phyloP scores from a whole-genome alignment of 2,329 filamentous ascomycete genomes.

The Fusarium albidum region DNA sequence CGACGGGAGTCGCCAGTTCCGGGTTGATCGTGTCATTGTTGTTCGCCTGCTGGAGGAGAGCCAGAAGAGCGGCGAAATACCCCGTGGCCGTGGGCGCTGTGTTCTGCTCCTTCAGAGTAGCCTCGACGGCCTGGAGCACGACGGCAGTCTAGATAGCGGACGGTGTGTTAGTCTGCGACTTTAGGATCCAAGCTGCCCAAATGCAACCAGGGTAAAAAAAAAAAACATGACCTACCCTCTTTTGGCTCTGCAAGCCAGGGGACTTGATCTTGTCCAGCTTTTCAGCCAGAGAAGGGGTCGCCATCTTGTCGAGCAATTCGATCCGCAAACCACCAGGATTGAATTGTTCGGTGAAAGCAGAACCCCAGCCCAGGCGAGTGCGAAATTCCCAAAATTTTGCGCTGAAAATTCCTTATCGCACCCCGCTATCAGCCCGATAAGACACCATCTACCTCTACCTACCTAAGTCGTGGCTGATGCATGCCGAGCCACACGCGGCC shows the following conservation, averaged over 20 bases:
- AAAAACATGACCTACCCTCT: constrained; percentile 70
- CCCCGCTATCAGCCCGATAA: constrained; percentile 41
- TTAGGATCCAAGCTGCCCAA: background rate
- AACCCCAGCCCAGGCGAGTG: constrained; percentile 30
- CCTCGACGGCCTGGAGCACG: constrained; percentile 89
- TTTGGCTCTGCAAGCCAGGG: constrained; percentile 93
- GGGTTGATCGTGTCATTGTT: constrained; percentile 76
- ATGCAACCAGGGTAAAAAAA: background rate
- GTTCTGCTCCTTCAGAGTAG: constrained; percentile 89
- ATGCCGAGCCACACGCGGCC: constrained; percentile 23
- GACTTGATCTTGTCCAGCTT: constrained; percentile 97
- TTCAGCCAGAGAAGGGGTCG: constrained; percentile 71
- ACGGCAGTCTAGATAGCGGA: constrained; percentile 73
- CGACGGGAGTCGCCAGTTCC: constrained; percentile 83
- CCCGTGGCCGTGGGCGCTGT: constrained; percentile 84
- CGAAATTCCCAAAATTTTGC: constrained; percentile 42
- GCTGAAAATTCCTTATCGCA: constrained; percentile 42
- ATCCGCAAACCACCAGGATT: constrained; percentile 38
- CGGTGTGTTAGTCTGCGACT: constrained; percentile 22
- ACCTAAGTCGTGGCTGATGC: constrained; percentile 19
- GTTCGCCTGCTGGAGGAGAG: constrained; percentile 82
- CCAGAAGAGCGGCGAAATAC: constrained; percentile 95
- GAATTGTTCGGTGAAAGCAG: constrained; percentile 42
- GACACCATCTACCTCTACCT: too few species aligned
- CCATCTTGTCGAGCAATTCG: constrained; percentile 51